Conservation (phyloP, 140 eudicot genomes). For the Stevia rebaudiana region DNA sequence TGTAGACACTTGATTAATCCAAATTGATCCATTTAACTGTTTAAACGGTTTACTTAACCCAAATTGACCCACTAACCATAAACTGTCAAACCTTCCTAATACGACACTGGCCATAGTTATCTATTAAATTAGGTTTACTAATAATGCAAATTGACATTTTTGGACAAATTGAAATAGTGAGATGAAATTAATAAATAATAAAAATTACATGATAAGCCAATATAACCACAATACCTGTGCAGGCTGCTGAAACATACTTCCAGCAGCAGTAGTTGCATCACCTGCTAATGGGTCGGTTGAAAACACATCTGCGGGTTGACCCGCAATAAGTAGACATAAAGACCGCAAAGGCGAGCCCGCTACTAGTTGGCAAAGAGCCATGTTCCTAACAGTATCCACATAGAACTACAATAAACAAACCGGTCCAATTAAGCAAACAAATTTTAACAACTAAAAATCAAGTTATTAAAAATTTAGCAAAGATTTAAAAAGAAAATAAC, state of each 20-base stretch:
- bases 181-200: slow-evolving; percentile 6
- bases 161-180: background rate
- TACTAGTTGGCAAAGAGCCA: slow-evolving; percentile 79
- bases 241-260: slow-evolving; percentile 45
- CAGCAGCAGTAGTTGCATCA: slow-evolving; percentile 33
- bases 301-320: slow-evolving; percentile 88
- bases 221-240: slow-evolving; percentile 48
- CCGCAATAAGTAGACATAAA: slow-evolving; percentile 87
- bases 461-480: background rate
- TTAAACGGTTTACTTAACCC: background rate
- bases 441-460: slow-evolving; percentile 4
- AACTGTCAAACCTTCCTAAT: background rate
- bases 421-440: slow-evolving; percentile 5
- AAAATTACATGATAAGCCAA: slow-evolving; percentile 6
- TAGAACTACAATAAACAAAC: slow-evolving; percentile 61
- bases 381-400: slow-evolving; percentile 76
- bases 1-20: background rate
- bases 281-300: slow-evolving; percentile 36
- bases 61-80: background rate
- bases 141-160: slow-evolving; percentile 5
- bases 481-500: slow-evolving; percentile 28
- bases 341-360: slow-evolving; percentile 96
- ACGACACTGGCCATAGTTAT: background rate
- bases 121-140: slow-evolving; percentile 4
- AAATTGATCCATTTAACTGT: slow-evolving; percentile 1